Evolutionary conservation across 2,329 filamentous ascomycete genomes (phyloP), one percentile per base, ranked within the genome.

Genomic region (Helotiales sp.): DNA sequence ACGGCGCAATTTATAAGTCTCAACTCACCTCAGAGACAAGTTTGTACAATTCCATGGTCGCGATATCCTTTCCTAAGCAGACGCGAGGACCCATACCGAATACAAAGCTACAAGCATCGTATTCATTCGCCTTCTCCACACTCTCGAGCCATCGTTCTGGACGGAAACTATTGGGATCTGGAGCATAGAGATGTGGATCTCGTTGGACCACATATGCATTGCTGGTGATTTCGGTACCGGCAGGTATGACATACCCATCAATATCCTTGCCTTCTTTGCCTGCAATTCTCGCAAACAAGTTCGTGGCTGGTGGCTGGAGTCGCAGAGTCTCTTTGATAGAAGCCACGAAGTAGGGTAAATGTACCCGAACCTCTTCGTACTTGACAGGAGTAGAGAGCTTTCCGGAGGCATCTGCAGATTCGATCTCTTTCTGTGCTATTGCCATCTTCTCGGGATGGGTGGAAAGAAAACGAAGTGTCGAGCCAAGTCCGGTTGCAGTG

Each of bases 261-360:
- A 53, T 15, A 29, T 29, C 31, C 5, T 57, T 49, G 1, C 55
- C 54, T 25, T 19, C 46, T 2, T 19, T 8, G 15, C 46, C 46
- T 2, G 51, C 46, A 1, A 73, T 60, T 1, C 60, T 46, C 0
- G 58, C 38, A 2, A 60, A 12, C 61, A 47, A n/a, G 66, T 70
- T 27, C 70, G 71, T 30, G 55, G 76, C 72, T 0, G 78, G 77
- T 2, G 78, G 76, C 58, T 73, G 74, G 19, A 81, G 71, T 0
- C 80, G 72, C 9, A 81, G 66, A 0, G 73, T 74, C 60, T 82
- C 80, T 52, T 76, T 76, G 34, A 82, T 74, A 6, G 76, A 75
- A 0, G 80, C 80, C 57, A 78, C 74, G 12, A 83, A 70, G 56
- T 80, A 82, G 0, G 74, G 72, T 10, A 81, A 13, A n/a, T n/a